Conservation (phyloP, 257 asterid genomes). For the Petunia axillaris region DNA sequence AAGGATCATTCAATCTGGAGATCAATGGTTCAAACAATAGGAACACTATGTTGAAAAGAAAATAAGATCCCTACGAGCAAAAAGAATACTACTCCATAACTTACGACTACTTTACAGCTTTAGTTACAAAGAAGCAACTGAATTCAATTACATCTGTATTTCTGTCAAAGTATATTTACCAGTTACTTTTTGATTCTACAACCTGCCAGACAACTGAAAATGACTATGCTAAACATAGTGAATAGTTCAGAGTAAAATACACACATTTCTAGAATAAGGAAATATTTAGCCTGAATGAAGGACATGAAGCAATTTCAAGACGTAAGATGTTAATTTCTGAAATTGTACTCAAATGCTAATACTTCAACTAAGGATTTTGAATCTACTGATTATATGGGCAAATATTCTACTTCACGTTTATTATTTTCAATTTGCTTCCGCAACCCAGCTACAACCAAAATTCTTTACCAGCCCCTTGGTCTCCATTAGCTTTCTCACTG, state of each 20-base stretch:
- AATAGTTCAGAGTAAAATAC: neutral
- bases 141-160: too few relatives aligned
- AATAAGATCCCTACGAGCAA: too few relatives aligned
- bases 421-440: conserved; percentile 29
- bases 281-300: neutral
- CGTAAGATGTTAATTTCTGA: neutral
- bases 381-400: neutral
- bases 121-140: too few relatives aligned
- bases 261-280: neutral
- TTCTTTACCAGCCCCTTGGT: conserved; percentile 43
- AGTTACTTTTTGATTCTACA: too few relatives aligned
- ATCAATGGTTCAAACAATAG: too few relatives aligned
- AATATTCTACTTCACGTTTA: neutral
- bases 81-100: too few relatives aligned
- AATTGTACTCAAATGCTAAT: neutral
- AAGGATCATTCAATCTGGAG: too few relatives aligned
- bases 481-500: conserved; percentile 40
- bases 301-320: neutral
- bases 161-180: too few relatives aligned
- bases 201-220: too few relatives aligned
- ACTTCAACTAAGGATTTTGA: neutral
- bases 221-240: neutral
- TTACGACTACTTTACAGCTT: too few relatives aligned
- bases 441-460: conserved; percentile 42
- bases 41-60: too few relatives aligned